Conservation (phyloP, 352 stramenopile genomes). For the Globisporangium canariense region DNA sequence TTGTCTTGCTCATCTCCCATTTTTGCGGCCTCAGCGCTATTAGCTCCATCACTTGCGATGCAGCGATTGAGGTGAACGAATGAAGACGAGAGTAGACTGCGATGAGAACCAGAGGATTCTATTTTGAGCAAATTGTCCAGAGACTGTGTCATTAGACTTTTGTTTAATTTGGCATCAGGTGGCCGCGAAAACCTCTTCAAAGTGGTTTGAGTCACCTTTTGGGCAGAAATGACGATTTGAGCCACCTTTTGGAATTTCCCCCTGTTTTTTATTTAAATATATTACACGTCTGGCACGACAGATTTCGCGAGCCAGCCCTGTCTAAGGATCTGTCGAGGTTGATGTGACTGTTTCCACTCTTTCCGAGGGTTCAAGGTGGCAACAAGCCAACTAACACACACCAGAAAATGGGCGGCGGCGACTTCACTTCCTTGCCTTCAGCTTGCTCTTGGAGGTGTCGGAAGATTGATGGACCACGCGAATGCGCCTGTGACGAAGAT, state of each 20-base stretch:
- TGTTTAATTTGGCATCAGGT: not conserved
- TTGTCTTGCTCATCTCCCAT: not conserved
- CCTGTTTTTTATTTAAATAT: no score
- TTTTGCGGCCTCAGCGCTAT: not conserved
- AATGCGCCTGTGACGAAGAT: no score
- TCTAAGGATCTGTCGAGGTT: no score
- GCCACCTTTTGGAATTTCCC: constrained; percentile 2
- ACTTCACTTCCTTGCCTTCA: no score
- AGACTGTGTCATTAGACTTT: constrained; percentile 1
- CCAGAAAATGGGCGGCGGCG: no score
- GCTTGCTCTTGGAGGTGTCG: no score
- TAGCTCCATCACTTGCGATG: not conserved
- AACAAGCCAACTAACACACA: no score
- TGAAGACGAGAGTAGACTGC: not conserved
- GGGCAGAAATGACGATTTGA: not conserved
- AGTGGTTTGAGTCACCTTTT: not conserved
- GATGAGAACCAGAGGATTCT: not conserved
- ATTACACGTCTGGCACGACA: no score
- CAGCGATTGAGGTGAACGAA: not conserved
- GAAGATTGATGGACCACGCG: no score
- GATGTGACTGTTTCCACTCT: no score
- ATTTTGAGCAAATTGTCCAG: not conserved
- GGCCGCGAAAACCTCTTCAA: not conserved
- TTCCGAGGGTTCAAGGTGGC: no score
- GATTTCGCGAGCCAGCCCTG: no score